Percentiles rank a stretch among this genome's conserved stretches.
Conservation (phyloP, 805 yeast species). For the Metschnikowia reukaufii region DNA sequence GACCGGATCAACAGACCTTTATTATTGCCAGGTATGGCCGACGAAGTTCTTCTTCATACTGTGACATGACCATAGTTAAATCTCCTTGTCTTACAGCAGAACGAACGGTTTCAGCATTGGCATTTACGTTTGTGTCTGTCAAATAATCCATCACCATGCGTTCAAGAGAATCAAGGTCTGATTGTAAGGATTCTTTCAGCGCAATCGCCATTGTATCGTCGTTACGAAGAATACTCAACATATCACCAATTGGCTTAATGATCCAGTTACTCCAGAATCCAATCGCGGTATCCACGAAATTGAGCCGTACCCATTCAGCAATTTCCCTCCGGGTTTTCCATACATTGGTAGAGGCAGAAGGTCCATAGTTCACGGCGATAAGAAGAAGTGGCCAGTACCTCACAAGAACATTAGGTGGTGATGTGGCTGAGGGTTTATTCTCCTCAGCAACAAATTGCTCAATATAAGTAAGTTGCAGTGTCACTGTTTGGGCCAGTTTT, state of each 20-base stretch:
- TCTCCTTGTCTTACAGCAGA: constrained; percentile 68
- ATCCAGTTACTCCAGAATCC: constrained; percentile 86
- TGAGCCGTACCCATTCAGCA: constrained; percentile 53
- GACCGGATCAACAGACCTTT: constrained; percentile 75
- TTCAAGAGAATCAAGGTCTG: constrained; percentile 79
- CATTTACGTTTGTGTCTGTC: constrained; percentile 27
- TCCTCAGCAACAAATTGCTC: constrained; percentile 7
- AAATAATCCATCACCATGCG: constrained; percentile 83
- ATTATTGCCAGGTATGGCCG: constrained; percentile 64
- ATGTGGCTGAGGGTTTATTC: constrained; percentile 1
- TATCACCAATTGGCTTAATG: constrained; percentile 66
- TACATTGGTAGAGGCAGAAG: constrained; percentile 43
- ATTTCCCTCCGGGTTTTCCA: constrained; percentile 56
- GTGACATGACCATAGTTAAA: constrained; percentile 71
- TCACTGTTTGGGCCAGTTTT: not conserved
- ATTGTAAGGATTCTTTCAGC: constrained; percentile 71
- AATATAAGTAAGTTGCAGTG: constrained; percentile 9
- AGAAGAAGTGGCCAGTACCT: constrained; percentile 68
- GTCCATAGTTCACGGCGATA: constrained; percentile 49
- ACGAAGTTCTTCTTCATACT: constrained; percentile 74
- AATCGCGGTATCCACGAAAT: constrained; percentile 58
- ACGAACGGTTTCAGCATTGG: constrained; percentile 34
- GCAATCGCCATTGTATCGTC: constrained; percentile 76
- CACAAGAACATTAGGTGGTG: constrained; percentile 17
- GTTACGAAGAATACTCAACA: constrained; percentile 78